phyloP scores from a whole-genome alignment of 1,284 basidiomycete species.

The Boletus mariae region DNA sequence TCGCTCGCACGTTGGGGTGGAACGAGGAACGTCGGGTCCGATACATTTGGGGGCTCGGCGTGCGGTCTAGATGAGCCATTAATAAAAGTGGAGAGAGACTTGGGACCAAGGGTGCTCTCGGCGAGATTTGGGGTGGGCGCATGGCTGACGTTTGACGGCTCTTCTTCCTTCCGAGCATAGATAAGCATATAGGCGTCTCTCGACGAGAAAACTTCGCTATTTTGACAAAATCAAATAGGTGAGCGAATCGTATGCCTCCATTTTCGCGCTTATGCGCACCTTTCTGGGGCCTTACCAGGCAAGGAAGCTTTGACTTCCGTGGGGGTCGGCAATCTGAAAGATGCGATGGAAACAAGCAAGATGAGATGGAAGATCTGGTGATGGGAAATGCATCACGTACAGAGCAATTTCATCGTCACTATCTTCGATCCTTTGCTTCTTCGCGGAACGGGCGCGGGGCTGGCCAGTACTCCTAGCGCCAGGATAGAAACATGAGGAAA shows the following conservation, averaged over 20 bases:
- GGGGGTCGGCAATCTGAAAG: slow-evolving; percentile 21
- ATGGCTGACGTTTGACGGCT: slow-evolving; percentile 14
- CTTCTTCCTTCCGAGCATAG: slow-evolving; percentile 54
- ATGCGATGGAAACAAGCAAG: slow-evolving; percentile 9
- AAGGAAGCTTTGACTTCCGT: slow-evolving; percentile 24
- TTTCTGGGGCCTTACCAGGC: slow-evolving; percentile 26
- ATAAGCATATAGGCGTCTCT: slow-evolving; percentile 93
- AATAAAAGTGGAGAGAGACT: slow-evolving; percentile 12
- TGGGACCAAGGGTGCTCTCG: slow-evolving; percentile 17
- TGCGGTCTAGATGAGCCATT: slow-evolving; percentile 18
- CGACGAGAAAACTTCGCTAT: slow-evolving; percentile 49
- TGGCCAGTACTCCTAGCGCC: slow-evolving; percentile 21
- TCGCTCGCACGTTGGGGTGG: slow-evolving; percentile 54
- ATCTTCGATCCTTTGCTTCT: slow-evolving; percentile 49
- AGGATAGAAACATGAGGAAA: slow-evolving; percentile 4
- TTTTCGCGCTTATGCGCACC: slow-evolving; percentile 18
- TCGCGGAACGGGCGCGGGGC: slow-evolving; percentile 29
- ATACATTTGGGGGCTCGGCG: slow-evolving; percentile 6
- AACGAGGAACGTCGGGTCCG: slow-evolving; percentile 22
- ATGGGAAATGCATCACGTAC: slow-evolving; percentile 31
- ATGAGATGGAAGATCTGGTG: slow-evolving; percentile 24
- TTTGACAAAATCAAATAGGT: slow-evolving; percentile 24
- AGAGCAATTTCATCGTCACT: slow-evolving; percentile 55
- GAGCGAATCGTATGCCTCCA: slow-evolving; percentile 9
- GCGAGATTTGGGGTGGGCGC: slow-evolving; percentile 23